A percentile compares a stretch with the other conserved stretches of the same genome.
These are phyloP conservation scores for Russula sp. DNA, from an alignment of 768 basidiomycete genomes.

Conservation along the genomic window DNA sequence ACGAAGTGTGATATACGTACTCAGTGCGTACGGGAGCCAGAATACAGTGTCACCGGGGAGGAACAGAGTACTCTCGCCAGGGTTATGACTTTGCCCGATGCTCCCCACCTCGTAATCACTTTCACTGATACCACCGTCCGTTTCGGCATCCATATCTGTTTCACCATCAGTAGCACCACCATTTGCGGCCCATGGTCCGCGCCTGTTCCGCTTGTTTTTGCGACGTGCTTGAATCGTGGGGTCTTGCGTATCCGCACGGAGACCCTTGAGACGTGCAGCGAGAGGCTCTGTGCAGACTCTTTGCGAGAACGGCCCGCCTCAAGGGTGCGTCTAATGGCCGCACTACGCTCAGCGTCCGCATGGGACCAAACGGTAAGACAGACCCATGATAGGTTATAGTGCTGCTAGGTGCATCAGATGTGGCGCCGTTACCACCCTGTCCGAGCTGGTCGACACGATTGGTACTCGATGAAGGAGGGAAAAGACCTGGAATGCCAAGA, in stretches of 20 bases:
- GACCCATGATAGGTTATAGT: conserved; percentile 84
- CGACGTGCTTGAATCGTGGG: conserved; percentile 57
- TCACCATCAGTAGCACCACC: conserved; percentile 58
- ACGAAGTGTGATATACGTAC: conserved; percentile 46
- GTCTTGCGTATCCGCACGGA: conserved; percentile 55
- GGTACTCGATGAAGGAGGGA: conserved; percentile 38
- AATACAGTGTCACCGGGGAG: conserved; percentile 87
- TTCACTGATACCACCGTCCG: conserved; percentile 77
- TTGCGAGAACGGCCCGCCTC: conserved; percentile 76
- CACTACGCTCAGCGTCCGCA: conserved; percentile 83
- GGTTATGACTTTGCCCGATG: conserved; percentile 68
- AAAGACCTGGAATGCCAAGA: conserved; percentile 70
- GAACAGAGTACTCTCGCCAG: conserved; percentile 86
- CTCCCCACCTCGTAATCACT: conserved; percentile 84
- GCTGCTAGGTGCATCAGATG: conserved; percentile 35
- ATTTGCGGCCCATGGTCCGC: conserved; percentile 66
- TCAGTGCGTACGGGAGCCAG: conserved; percentile 92
- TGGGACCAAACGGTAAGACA: conserved; percentile 96
- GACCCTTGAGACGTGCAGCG: conserved; percentile 61
- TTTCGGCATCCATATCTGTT: conserved; percentile 66
- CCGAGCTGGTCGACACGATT: conserved; percentile 30
- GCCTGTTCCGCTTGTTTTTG: conserved; percentile 53
- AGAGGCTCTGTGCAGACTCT: conserved; percentile 76
- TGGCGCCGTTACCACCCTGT: background rate
- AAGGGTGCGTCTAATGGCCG: conserved; percentile 78